Base-by-base conservation (phyloP, 352 stramenopile genomes). In the Globisporangium splendens region DNA sequence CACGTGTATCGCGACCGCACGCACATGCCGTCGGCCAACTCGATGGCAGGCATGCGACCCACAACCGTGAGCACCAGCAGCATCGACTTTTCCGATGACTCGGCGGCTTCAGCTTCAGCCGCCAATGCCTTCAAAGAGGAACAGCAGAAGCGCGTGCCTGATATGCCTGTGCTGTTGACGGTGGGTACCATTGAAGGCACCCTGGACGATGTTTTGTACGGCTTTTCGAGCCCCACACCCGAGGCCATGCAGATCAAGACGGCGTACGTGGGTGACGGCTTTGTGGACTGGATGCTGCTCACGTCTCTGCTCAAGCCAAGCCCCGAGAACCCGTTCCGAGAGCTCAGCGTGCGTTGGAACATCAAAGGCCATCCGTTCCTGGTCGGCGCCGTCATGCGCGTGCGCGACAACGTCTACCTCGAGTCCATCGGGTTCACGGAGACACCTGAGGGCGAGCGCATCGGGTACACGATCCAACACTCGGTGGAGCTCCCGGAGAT, bases 381-480 rank as follows among this genome's bases (percentile, higher is more conserved):
- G 56, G 24, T 81, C 62, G 50, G 70, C 61, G 24, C 63, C 41
- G 46, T 87, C 15, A 69, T 86, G 20, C 77, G 77, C 39, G 69
- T 77, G 53, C 77, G 79, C n/a, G 79, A 89, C 63, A 72, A 72
- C 39, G 73, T 84, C 41, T 84, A 74, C 49, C 53, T 89, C 44
- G 76, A 89, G 49, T 77, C 76, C 2, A 79, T 64, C 3, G 79
- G 79, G 1, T 69, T 79, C 22, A 55, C 62, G 0, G 39, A 57
- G 0, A 67, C 84, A 12, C 56, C 68, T 13, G 75, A 56, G 13
- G 73, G 73, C n/a, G 73, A 88, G 39, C 46, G 63, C 35, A 61
- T 90, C 41, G 77, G 77, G 11, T 88, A 76, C 54, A 75, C 84
- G 12, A 50, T 90, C 20, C 38, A 78, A 12, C 77, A 90, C 66